A percentile compares a stretch with the other conserved stretches of the same genome.
phyloP scores from a whole-genome alignment of 2,329 filamentous ascomycete species.

The Cladophialophora chaetospira region DNA sequence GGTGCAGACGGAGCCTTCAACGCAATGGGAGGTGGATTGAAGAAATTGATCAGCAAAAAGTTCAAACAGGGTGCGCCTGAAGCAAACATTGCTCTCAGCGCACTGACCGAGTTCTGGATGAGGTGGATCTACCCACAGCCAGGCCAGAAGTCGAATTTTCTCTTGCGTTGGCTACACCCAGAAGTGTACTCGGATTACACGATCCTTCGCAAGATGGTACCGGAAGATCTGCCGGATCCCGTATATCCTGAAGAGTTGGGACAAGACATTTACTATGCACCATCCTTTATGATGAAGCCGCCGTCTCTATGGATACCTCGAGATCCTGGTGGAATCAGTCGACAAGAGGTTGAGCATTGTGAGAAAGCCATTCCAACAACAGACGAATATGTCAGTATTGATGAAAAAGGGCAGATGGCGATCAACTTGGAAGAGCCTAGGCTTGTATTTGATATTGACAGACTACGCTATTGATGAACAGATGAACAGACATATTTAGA shows the following conservation, averaged over 20 bases:
- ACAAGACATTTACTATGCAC: conserved; percentile 71
- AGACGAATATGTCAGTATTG: conserved; percentile 25
- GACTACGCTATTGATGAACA: conserved; percentile 21
- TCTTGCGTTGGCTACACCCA: conserved; percentile 40
- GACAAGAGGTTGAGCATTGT: conserved; percentile 72
- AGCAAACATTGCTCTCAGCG: conserved; percentile 4
- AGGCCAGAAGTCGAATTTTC: conserved; percentile 34
- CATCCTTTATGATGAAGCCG: conserved; percentile 62
- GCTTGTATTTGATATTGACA: conserved; percentile 22
- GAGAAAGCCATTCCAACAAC: conserved; percentile 23
- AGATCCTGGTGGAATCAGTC: conserved; percentile 72
- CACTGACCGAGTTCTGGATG: conserved; percentile 17
- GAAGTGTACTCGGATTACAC: conserved; percentile 27
- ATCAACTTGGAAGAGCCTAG: conserved; percentile 21
- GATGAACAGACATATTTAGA: neutral
- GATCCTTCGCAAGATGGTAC: conserved; percentile 25
- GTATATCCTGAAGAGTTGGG: conserved; percentile 65
- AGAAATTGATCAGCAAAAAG: conserved; percentile 17
- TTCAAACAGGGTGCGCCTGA: conserved; percentile 19
- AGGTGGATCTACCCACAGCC: conserved; percentile 25
- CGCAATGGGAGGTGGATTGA: conserved; percentile 21
- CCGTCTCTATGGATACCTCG: conserved; percentile 80
- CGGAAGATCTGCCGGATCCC: conserved; percentile 38
- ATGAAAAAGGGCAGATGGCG: conserved; percentile 20
- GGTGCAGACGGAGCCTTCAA: conserved; percentile 18